These are phyloP conservation scores for Mycena metata DNA, from an alignment of 768 basidiomycete genomes.

Conservation along the genomic window DNA sequence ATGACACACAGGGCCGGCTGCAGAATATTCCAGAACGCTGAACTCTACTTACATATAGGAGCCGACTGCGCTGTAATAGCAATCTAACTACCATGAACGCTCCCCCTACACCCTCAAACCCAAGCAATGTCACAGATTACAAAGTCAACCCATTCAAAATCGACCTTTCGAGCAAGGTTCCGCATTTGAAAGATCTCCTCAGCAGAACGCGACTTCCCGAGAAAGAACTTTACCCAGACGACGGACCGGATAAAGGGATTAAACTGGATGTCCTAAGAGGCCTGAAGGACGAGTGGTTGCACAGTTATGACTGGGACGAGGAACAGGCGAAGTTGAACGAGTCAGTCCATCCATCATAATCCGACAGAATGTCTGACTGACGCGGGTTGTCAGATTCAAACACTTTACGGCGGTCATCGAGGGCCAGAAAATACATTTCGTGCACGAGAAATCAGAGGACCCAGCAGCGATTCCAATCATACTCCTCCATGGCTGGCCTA, in stretches of 20 bases:
- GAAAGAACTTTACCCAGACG: background rate
- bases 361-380: background rate
- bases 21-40: no score
- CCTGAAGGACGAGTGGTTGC: conserved; percentile 7
- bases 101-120: no score
- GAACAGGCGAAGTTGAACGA: conserved; percentile 18
- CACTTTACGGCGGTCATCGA: conserved; percentile 38
- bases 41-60: no score
- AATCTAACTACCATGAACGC: no score
- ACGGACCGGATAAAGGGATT: conserved; percentile 15
- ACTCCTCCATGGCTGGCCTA: conserved; percentile 28
- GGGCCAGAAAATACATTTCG: conserved; percentile 28
- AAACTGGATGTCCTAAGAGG: background rate
- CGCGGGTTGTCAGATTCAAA: conserved; percentile 5
- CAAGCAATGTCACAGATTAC: background rate
- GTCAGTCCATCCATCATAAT: background rate
- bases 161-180: conserved; percentile 6
- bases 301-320: conserved; percentile 10
- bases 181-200: conserved; percentile 5
- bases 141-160: conserved; percentile 13
- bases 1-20: no score
- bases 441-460: conserved; percentile 25
- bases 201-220: background rate
- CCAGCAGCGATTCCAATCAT: conserved; percentile 23
- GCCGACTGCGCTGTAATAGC: no score